phyloP scores from a whole-genome alignment of 2,329 filamentous ascomycete genomes.

The Colletotrichum musicola region DNA sequence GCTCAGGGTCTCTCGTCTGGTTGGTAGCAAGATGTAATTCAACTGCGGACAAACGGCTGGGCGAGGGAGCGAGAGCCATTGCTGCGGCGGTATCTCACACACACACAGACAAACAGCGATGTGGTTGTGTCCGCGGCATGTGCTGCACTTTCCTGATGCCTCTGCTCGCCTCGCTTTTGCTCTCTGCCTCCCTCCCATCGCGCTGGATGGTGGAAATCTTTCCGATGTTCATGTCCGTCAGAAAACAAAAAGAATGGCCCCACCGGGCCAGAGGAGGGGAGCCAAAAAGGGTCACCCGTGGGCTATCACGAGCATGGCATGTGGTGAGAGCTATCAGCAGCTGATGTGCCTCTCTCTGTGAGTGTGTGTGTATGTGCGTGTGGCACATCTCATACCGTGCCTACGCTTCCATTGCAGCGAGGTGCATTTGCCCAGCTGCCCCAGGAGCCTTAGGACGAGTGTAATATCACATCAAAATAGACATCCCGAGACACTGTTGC shows the following conservation, averaged over 20 bases:
- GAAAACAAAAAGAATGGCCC: neutral
- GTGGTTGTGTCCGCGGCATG: neutral
- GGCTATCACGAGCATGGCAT: constrained; percentile 29
- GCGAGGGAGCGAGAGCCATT: neutral
- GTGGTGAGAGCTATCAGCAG: neutral
- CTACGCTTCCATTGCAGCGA: neutral
- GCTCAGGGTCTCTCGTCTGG: neutral
- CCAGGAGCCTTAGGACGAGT: constrained; percentile 4
- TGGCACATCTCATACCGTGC: constrained; percentile 7
- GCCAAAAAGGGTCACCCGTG: constrained; percentile 22
- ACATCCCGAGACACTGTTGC: constrained; percentile 5
- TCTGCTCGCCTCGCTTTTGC: constrained; percentile 1
- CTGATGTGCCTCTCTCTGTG: constrained; percentile 16
- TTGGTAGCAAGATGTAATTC: constrained; percentile 3
- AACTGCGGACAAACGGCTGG: constrained; percentile 1
- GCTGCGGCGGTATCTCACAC: neutral
- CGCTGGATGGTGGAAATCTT: constrained; percentile 26
- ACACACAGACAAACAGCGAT: too few relatives aligned
- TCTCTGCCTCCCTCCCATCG: neutral
- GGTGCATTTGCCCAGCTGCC: neutral
- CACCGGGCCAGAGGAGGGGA: constrained; percentile 4
- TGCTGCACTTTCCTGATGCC: neutral
- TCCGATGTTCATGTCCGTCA: constrained; percentile 20
- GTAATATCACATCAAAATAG: constrained; percentile 23
- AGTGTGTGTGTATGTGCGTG: constrained; percentile 3